A percentile compares a stretch with the other conserved stretches of the same genome.
These are phyloP conservation scores for Chlamydomonas eustigma DNA, from an alignment of 139 green algal species.

Conservation along the genomic window DNA sequence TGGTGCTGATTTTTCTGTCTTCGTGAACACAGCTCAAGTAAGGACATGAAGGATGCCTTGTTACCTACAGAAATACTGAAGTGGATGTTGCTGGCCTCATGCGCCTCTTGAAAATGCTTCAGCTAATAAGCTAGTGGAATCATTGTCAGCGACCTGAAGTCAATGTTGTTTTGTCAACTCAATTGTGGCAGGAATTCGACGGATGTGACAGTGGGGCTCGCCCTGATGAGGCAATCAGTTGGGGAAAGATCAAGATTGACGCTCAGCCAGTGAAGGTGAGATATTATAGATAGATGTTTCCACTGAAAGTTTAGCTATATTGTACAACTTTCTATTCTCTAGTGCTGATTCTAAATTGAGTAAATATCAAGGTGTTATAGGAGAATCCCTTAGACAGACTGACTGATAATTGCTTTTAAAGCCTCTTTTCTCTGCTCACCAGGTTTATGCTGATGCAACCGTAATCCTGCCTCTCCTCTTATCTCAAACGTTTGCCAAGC, in stretches of 20 bases:
- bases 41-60: not conserved
- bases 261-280: conserved; percentile 78
- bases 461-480: conserved; percentile 94
- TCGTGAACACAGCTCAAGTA: conserved; percentile 78
- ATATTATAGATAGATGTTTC: conserved; percentile 92
- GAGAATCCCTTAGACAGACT: not conserved
- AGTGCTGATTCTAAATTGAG: not conserved
- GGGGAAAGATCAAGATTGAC: conserved; percentile 93
- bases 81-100: not conserved
- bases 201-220: conserved; percentile 87
- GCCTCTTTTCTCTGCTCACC: conserved; percentile 1
- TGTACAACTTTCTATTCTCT: not conserved
- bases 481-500: conserved; percentile 90
- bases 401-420: not conserved
- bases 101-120: no score
- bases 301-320: not conserved
- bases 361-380: no score
- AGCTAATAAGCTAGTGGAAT: no score
- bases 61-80: no score
- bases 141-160: no score
- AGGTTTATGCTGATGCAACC: conserved; percentile 88
- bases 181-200: conserved; percentile 95
- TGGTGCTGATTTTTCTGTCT: conserved; percentile 91
- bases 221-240: conserved; percentile 94
- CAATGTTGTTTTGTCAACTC: no score